A percentile compares a stretch with the other conserved stretches of the same genome.
These are phyloP conservation scores for Kuraishia piskuri DNA, from an alignment of 805 yeast species.

Conservation along the genomic window DNA sequence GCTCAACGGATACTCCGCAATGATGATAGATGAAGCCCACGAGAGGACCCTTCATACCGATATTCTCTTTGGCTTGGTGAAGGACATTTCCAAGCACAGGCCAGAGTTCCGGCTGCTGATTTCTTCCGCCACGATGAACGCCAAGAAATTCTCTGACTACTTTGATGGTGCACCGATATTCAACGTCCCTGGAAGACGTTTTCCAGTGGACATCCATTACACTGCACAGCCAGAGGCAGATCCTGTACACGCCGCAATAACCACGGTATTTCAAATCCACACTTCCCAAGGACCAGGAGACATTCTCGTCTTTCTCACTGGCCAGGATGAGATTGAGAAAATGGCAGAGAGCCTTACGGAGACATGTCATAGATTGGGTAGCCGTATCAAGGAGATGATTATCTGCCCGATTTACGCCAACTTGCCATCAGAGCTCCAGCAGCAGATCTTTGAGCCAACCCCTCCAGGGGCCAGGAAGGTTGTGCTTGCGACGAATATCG, in stretches of 20 bases:
- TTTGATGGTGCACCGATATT: conserved; percentile 82
- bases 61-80: conserved; percentile 66
- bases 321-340: conserved; percentile 92
- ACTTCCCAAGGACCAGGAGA: conserved; percentile 68
- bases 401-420: conserved; percentile 89
- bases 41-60: conserved; percentile 94
- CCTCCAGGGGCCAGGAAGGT: conserved; percentile 76
- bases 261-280: conserved; percentile 84
- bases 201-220: conserved; percentile 80
- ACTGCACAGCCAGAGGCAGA: conserved; percentile 86
- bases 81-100: conserved; percentile 54
- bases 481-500: conserved; percentile 91
- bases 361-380: conserved; percentile 55
- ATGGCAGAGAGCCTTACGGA: conserved; percentile 65
- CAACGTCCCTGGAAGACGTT: conserved; percentile 88
- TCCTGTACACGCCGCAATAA: conserved; percentile 81
- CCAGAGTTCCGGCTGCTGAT: conserved; percentile 69
- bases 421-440: conserved; percentile 78
- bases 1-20: conserved; percentile 59
- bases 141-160: conserved; percentile 74
- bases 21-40: conserved; percentile 96
- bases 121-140: conserved; percentile 93
- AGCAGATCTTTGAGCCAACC: conserved; percentile 77
- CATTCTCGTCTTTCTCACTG: conserved; percentile 83
- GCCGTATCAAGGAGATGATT: conserved; percentile 50